Conservation (phyloP, 2,329 filamentous ascomycete species). For the Verticillium klebahnii region DNA sequence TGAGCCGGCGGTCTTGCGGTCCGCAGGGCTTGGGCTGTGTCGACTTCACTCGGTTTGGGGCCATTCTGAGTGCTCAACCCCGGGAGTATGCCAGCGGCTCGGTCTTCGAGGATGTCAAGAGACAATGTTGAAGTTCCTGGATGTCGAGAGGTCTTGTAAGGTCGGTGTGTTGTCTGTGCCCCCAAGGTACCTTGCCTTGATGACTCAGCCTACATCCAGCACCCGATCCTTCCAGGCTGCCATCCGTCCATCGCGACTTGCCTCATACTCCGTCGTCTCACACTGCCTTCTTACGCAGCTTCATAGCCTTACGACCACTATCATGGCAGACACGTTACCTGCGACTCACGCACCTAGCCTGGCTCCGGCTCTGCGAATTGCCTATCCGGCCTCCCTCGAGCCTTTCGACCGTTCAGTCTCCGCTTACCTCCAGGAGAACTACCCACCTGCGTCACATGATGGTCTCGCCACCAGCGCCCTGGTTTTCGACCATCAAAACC, state of each 20-base stretch:
- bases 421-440: slow-evolving; percentile 12
- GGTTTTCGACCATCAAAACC: slow-evolving; percentile 26
- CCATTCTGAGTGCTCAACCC: not conserved
- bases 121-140: not conserved
- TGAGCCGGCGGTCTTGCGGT: not conserved
- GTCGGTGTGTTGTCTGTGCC: not conserved
- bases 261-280: not conserved
- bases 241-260: not conserved
- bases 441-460: slow-evolving; percentile 6
- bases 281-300: not conserved
- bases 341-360: not conserved
- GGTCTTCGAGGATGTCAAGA: not conserved
- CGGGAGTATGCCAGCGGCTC: not conserved
- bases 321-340: not conserved
- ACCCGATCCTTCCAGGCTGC: not conserved
- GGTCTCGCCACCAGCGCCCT: slow-evolving; percentile 27
- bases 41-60: not conserved
- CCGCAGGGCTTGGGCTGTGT: not conserved
- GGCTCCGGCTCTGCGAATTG: slow-evolving; percentile 11
- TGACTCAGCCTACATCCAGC: not conserved
- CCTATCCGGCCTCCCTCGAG: slow-evolving; percentile 11
- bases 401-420: slow-evolving; percentile 11
- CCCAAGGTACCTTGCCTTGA: not conserved
- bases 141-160: too few relatives aligned
- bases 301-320: not conserved